Evolutionary conservation across 768 basidiomycete species (phyloP).

Genomic region (Kwoniella dendrophila): DNA sequence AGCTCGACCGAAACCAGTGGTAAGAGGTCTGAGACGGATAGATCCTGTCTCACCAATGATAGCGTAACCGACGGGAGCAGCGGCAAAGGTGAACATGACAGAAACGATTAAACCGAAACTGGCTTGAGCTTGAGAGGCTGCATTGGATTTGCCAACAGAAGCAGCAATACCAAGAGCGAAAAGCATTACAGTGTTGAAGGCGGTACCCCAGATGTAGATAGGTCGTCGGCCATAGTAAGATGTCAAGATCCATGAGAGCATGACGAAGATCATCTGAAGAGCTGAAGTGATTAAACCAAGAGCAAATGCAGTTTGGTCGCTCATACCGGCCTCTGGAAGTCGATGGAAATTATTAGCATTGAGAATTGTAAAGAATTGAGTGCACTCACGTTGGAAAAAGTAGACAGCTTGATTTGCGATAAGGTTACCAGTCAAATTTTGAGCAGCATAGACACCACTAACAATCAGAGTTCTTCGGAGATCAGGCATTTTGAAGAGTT

Average conservation of each 20-base stretch:
- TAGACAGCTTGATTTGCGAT: slow-evolving; percentile 41
- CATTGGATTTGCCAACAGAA: slow-evolving; percentile 24
- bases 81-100: slow-evolving; percentile 41
- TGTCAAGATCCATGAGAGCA: slow-evolving; percentile 42
- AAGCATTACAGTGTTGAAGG: slow-evolving; percentile 40
- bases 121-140: slow-evolving; percentile 40
- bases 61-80: slow-evolving; percentile 37
- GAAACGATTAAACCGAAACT: slow-evolving; percentile 44
- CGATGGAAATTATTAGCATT: not conserved
- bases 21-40: slow-evolving; percentile 42
- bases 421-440: slow-evolving; percentile 49
- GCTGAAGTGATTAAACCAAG: slow-evolving; percentile 49
- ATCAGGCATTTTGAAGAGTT: slow-evolving; percentile 46
- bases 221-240: slow-evolving; percentile 48
- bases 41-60: slow-evolving; percentile 47
- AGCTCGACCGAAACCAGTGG: slow-evolving; percentile 48
- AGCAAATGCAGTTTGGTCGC: slow-evolving; percentile 35
- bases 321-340: slow-evolving; percentile 41
- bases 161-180: slow-evolving; percentile 47
- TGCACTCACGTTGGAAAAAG: slow-evolving; percentile 45
- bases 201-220: slow-evolving; percentile 48
- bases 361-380: not conserved
- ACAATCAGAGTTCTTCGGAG: slow-evolving; percentile 43
- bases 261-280: slow-evolving; percentile 37
- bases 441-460: slow-evolving; percentile 45